Evolutionary conservation across 2,329 filamentous ascomycete genomes (phyloP).

Genomic region (Colletotrichum somersetense): DNA sequence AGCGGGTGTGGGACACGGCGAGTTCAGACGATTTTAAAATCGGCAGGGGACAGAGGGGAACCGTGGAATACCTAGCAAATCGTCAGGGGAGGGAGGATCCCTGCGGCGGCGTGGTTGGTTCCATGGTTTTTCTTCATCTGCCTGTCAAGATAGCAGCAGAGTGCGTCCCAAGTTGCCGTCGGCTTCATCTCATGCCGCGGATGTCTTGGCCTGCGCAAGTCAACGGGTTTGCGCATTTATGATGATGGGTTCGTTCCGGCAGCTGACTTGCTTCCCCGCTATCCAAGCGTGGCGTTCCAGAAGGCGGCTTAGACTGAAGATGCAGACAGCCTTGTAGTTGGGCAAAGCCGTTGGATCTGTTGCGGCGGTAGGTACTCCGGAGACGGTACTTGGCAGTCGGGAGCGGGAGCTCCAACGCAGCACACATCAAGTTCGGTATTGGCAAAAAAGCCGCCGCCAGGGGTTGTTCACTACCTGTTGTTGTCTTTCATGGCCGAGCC

Average conservation of each 20-base stretch:
- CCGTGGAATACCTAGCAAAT: not conserved
- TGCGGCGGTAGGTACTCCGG: conserved; percentile 3
- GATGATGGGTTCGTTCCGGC: not conserved
- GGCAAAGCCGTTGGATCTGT: conserved; percentile 12
- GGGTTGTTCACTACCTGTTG: not conserved
- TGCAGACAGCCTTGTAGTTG: not conserved
- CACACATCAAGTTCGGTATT: no score
- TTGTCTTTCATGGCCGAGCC: not conserved
- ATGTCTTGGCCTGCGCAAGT: not conserved
- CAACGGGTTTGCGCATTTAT: not conserved
- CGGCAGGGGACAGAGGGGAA: not conserved
- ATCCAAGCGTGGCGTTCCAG: conserved; percentile 1
- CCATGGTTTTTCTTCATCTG: not conserved
- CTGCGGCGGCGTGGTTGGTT: not conserved
- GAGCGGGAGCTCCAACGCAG: not conserved
- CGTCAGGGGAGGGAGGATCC: not conserved
- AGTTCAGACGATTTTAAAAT: conserved; percentile 23
- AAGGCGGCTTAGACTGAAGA: not conserved
- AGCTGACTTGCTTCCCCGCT: conserved; percentile 3
- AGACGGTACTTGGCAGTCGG: not conserved
- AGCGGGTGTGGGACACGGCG: not conserved
- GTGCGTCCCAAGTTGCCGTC: conserved; percentile 7
- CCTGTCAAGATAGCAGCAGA: not conserved
- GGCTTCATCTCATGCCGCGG: conserved; percentile 19
- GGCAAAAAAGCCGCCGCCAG: not conserved